Percentiles rank a stretch among this genome's conserved stretches.
These are phyloP conservation scores for Colletotrichum theobromicola DNA, from an alignment of 2,329 filamentous ascomycete genomes.

Conservation along the genomic window DNA sequence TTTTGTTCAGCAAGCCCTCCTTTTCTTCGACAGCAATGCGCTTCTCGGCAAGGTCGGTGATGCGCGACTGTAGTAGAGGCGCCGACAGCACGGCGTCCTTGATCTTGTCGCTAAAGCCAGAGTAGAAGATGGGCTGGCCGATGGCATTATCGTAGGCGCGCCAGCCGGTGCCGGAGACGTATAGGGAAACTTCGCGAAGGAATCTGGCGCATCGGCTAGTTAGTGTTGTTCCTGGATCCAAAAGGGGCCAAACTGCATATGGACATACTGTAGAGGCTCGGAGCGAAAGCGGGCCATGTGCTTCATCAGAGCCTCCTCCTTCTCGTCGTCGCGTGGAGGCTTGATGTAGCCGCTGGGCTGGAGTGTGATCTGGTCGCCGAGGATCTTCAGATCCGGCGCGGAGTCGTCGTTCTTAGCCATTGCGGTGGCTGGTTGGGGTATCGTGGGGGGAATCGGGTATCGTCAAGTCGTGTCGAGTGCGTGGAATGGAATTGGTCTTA, in stretches of 20 bases:
- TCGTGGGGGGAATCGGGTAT: background rate
- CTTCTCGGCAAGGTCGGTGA: constrained; percentile 76
- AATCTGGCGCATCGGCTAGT: constrained; percentile 60
- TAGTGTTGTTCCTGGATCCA: constrained; percentile 13
- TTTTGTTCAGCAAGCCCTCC: constrained; percentile 68
- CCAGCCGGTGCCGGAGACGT: constrained; percentile 94
- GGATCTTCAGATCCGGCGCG: constrained; percentile 78
- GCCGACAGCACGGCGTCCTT: constrained; percentile 78
- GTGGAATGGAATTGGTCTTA: background rate
- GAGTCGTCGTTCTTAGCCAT: constrained; percentile 46
- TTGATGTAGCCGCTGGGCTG: constrained; percentile 74
- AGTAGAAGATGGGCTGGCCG: constrained; percentile 92
- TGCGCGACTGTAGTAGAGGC: constrained; percentile 75
- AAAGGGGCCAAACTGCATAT: background rate
- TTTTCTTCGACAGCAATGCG: constrained; percentile 78
- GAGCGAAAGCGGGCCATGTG: constrained; percentile 87
- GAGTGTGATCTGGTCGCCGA: constrained; percentile 75
- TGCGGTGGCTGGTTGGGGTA: background rate
- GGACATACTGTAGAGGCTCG: constrained; percentile 62
- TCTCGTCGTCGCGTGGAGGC: constrained; percentile 51
- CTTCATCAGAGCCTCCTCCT: constrained; percentile 75
- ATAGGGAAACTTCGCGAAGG: constrained; percentile 89
- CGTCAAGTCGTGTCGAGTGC: background rate
- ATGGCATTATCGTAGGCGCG: constrained; percentile 90
- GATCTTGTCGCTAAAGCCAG: constrained; percentile 91